Evolutionary conservation across 768 basidiomycete genomes (phyloP).

Genomic region (Brasilioporus rufonigricans): DNA sequence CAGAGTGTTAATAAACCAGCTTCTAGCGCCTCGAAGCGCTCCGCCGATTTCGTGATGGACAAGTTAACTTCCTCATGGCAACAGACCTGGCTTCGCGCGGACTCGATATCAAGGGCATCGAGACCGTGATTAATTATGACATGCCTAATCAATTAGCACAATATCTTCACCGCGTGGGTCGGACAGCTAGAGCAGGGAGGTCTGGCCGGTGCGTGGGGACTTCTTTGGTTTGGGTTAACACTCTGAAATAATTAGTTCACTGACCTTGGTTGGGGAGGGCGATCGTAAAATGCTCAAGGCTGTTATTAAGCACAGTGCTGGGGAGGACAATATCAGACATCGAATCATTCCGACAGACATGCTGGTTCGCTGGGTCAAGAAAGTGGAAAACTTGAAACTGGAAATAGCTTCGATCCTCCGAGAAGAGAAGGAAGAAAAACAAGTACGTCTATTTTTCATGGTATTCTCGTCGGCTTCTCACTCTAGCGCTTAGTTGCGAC

Average conservation of each 20-base stretch:
- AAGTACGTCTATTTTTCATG: conserved; percentile 44
- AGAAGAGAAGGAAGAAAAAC: conserved; percentile 96
- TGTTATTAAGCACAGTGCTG: conserved; percentile 83
- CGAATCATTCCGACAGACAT: conserved; percentile 80
- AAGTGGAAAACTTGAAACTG: conserved; percentile 64
- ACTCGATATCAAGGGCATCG: conserved; percentile 95
- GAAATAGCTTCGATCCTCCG: conserved; percentile 78
- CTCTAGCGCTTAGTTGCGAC: conserved; percentile 55
- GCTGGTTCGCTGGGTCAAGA: conserved; percentile 66
- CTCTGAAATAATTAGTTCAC: conserved; percentile 54
- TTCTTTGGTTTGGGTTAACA: background rate
- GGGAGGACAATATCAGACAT: conserved; percentile 81
- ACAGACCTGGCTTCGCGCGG: conserved; percentile 95
- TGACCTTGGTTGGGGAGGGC: conserved; percentile 92
- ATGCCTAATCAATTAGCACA: conserved; percentile 93
- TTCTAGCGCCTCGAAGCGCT: conserved; percentile 80
- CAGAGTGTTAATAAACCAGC: conserved; percentile 2
- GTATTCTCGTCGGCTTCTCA: conserved; percentile 9
- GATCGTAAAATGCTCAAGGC: conserved; percentile 97
- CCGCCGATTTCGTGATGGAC: conserved; percentile 81
- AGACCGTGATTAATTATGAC: conserved; percentile 98
- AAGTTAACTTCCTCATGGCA: conserved; percentile 91
- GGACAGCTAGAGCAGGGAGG: conserved; percentile 93
- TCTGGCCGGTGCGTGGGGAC: conserved; percentile 72
- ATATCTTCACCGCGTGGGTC: conserved; percentile 95